phyloP scores from a whole-genome alignment of 1,284 basidiomycete genomes.

The Fereydounia khargensis region DNA sequence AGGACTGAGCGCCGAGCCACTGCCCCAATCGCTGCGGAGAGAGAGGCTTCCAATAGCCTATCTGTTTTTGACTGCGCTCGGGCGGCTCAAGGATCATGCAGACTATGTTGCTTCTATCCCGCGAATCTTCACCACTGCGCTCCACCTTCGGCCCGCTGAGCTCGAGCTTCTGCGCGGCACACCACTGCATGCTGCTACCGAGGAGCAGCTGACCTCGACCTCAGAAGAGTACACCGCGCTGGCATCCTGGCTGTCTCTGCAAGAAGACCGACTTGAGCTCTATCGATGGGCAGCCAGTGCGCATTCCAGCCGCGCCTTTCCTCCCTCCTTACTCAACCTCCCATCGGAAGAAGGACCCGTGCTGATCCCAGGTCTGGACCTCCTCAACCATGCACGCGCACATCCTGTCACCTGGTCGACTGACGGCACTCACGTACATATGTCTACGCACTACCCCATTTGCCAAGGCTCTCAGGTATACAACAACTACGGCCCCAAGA shows the following conservation, averaged over 20 bases:
- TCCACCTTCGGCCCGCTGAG: conserved; percentile 10
- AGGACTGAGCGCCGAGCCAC: not conserved
- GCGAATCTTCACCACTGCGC: not conserved
- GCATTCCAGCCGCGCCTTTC: conserved; percentile 44
- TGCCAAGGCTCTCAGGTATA: conserved; percentile 29
- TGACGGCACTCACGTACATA: not conserved
- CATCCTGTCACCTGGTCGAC: conserved; percentile 42
- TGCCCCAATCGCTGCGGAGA: not conserved
- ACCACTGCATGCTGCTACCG: conserved; percentile 23
- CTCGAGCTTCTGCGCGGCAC: conserved; percentile 25
- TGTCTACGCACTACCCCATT: conserved; percentile 5
- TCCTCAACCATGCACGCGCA: conserved; percentile 44
- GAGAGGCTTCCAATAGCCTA: no score
- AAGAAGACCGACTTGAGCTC: conserved; percentile 3
- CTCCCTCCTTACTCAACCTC: conserved; percentile 22
- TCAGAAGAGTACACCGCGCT: conserved; percentile 1
- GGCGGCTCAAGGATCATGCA: no score
- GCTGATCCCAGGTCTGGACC: conserved; percentile 48
- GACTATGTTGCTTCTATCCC: no score
- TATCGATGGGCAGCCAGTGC: conserved; percentile 45
- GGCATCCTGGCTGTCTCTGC: not conserved
- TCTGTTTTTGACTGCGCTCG: no score
- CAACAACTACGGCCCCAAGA: conserved; percentile 55
- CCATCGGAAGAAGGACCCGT: conserved; percentile 20
- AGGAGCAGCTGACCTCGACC: conserved; percentile 14